Base-by-base conservation (phyloP, 768 basidiomycete genomes). In the Xerocomus spinulosus region DNA sequence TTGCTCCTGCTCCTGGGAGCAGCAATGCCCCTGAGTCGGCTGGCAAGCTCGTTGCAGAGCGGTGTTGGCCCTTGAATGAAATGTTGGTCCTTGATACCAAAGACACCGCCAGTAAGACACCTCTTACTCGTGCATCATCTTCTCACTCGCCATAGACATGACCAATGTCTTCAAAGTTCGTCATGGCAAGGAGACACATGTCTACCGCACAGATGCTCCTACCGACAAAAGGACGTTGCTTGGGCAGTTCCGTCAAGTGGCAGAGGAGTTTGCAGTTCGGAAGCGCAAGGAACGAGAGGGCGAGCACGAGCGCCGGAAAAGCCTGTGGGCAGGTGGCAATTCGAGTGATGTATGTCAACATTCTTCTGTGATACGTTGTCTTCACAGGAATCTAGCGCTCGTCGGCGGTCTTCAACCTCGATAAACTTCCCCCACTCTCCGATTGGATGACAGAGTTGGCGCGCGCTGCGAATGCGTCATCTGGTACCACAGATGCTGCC, bases 131-230 rank as follows among this genome's bases (percentile, higher is more conserved):
- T 12, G 1, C 36, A 44, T 41, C 34, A 7, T 38, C 37, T 34
- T 50, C 30, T 56, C 35, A 54, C 38, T 23, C 28, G 42, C 32
- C 44, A 15, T 42, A 81, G 85, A 70, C 41, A 85, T 98, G 76
- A 91, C 85, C n/a, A 96, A 98, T 57, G 94, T 97, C 4, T 88
- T 98, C 76, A 97, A 97, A 73, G 82, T 99, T 53, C 78, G 87
- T 51, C 83, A 93, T 50, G 85, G 88, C 5, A 96, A 95, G 66
- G 95, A 98, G 66, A 89, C 89, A 1, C 85, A 93, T 61, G 92
- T 99, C 7, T 98, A 92, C 66, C 82, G 94, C 29, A 90, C 90
- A 3, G 90, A 94, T 48, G 76, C 75, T 8, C 60, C 82, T 0
- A 72, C 83, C 21, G 92, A 97, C 60, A 99, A 99, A 74, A 93